Evolutionary conservation across 2,329 filamentous ascomycete genomes (phyloP).

Genomic region (Lojkania enalia): DNA sequence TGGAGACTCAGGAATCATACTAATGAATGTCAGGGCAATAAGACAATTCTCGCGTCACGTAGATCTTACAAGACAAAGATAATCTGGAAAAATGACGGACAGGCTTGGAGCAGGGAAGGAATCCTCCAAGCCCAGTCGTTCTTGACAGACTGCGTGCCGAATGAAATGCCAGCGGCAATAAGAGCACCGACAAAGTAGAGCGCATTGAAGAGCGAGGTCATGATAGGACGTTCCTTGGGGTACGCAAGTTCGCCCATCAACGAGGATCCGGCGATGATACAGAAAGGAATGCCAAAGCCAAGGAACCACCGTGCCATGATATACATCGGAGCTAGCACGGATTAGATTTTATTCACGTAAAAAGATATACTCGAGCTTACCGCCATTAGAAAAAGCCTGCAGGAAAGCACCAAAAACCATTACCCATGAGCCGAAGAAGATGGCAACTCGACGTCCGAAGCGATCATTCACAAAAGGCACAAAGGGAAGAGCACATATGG

Average conservation of each 20-base stretch:
- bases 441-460: slow-evolving; percentile 49
- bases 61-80: too few relatives aligned
- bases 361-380: slow-evolving; percentile 49
- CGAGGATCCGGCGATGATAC: slow-evolving; percentile 61
- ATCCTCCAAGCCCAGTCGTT: slow-evolving; percentile 57
- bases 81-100: slow-evolving; percentile 60
- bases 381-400: slow-evolving; percentile 20
- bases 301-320: slow-evolving; percentile 62
- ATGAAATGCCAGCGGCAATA: slow-evolving; percentile 63
- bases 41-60: too few relatives aligned
- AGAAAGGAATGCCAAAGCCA: slow-evolving; percentile 65
- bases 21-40: too few relatives aligned
- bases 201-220: slow-evolving; percentile 67
- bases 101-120: slow-evolving; percentile 57
- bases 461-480: slow-evolving; percentile 48
- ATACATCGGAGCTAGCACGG: slow-evolving; percentile 56
- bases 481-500: slow-evolving; percentile 44
- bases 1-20: slow-evolving; percentile 66
- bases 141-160: slow-evolving; percentile 44
- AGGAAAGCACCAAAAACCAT: slow-evolving; percentile 50
- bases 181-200: slow-evolving; percentile 65
- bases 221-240: slow-evolving; percentile 62
- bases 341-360: too few relatives aligned
- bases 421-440: slow-evolving; percentile 48
- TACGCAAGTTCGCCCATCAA: slow-evolving; percentile 64